Evolutionary conservation across 2,329 filamentous ascomycete genomes (phyloP).

Genomic region (Davidsoniella virescens): DNA sequence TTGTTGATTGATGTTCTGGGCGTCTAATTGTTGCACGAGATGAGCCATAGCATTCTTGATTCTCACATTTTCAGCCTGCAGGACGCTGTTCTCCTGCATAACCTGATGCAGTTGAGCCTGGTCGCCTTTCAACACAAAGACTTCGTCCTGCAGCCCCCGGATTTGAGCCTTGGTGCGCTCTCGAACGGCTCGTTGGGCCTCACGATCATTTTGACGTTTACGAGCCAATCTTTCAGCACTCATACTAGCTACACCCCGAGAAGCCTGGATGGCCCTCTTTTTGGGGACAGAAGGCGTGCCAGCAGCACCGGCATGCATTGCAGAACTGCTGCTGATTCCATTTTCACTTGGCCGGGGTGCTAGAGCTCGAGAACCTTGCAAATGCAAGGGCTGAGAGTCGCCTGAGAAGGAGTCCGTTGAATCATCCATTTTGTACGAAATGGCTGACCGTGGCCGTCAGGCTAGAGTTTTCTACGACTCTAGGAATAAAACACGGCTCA

Average conservation of each 20-base stretch:
- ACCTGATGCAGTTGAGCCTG: conserved; percentile 53
- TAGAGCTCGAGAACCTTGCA: conserved; percentile 5
- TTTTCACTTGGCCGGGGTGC: conserved; percentile 9
- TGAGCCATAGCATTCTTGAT: conserved; percentile 35
- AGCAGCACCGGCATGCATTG: conserved; percentile 9
- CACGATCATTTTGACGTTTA: conserved; percentile 48
- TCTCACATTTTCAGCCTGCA: conserved; percentile 65
- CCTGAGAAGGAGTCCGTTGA: neutral
- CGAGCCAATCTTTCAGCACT: conserved; percentile 62
- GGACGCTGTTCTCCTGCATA: conserved; percentile 57
- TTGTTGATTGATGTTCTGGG: conserved; percentile 1
- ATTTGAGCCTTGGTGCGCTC: conserved; percentile 71
- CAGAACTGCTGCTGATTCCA: neutral
- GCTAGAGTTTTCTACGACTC: no score
- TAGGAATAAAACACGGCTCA: neutral
- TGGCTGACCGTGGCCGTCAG: neutral
- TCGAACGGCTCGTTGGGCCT: conserved; percentile 71
- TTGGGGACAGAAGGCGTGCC: conserved; percentile 7
- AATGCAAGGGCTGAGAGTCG: neutral
- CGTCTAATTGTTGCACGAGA: conserved; percentile 9
- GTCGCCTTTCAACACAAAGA: conserved; percentile 11
- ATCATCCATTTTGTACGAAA: conserved; percentile 7
- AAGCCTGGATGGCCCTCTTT: conserved; percentile 3
- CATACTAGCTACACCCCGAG: conserved; percentile 36
- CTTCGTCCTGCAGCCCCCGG: conserved; percentile 35